Percentiles rank a stretch among this genome's conserved stretches.
Evolutionary conservation across 2,329 filamentous ascomycete genomes (phyloP).

Genomic region (Venturia pyrina): DNA sequence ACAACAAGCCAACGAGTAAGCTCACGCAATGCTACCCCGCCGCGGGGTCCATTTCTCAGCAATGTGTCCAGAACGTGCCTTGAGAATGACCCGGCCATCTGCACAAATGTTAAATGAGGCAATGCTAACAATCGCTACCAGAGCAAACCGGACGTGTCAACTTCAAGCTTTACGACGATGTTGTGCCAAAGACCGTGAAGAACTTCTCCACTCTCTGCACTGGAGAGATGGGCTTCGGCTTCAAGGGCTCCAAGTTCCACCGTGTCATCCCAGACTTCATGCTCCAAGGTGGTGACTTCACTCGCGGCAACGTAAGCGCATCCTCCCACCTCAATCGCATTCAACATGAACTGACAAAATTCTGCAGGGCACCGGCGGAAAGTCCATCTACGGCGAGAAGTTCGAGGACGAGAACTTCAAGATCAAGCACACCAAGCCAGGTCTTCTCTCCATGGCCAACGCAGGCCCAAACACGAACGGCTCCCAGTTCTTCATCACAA

Average conservation of each 20-base stretch:
- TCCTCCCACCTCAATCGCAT: slow-evolving; percentile 15
- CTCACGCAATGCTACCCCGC: slow-evolving; percentile 1
- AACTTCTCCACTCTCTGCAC: slow-evolving; percentile 85
- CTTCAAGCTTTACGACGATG: slow-evolving; percentile 80
- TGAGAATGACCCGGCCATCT: slow-evolving; percentile 75
- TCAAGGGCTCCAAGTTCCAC: slow-evolving; percentile 92
- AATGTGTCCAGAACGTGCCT: slow-evolving; percentile 83
- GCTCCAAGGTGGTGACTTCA: slow-evolving; percentile 93
- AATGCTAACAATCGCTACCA: slow-evolving; percentile 75
- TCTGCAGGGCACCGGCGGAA: slow-evolving; percentile 71
- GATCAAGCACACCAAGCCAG: slow-evolving; percentile 60
- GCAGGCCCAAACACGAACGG: slow-evolving; percentile 74
- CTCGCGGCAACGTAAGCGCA: slow-evolving; percentile 75
- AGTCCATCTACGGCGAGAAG: slow-evolving; percentile 92
- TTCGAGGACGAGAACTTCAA: slow-evolving; percentile 89
- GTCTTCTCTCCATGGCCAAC: slow-evolving; percentile 90
- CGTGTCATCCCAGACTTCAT: slow-evolving; percentile 94
- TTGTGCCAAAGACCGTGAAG: slow-evolving; percentile 80
- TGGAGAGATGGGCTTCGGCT: slow-evolving; percentile 83
- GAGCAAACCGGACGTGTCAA: slow-evolving; percentile 81
- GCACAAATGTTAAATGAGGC: slow-evolving; percentile 83
- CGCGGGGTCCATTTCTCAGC: slow-evolving; percentile 66
- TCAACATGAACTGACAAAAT: background rate
- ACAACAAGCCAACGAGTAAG: background rate
- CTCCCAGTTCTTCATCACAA: slow-evolving; percentile 65